Base-by-base conservation (phyloP, 2,329 filamentous ascomycete species). In the Exophiala oligosperma region DNA sequence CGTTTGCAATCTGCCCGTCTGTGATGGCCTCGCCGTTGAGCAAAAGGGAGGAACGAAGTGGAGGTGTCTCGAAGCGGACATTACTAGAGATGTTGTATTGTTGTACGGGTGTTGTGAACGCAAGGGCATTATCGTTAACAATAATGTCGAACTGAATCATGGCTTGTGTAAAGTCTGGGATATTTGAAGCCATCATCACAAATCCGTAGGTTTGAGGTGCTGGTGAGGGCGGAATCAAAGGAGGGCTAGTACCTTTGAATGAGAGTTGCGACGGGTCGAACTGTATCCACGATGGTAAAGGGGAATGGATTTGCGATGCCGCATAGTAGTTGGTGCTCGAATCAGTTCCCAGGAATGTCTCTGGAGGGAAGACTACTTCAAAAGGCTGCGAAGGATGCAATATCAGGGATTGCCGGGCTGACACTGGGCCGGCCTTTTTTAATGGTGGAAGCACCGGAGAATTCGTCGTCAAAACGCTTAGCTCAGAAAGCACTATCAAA, bases 201-300 rank as follows among this genome's bases (percentile, higher is more conserved):
- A 96, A 81, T 21, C 81, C 81, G 67, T 92, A 94, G 0, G 77
- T 81, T 68, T 95, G 88, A 2, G 91, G 87, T 6, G 85, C 85
- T 32, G 87, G 82, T 37, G 85, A 74, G 8, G 88, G 77, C 28
- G 84, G 84, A 57, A 83, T 81, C 48, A 85, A 78, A 0, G 85
- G 76, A 1, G 91, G 91, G 1, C 88, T 88, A 35, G 75, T 83
- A 24, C 92, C 92, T 1, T 82, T 83, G 66, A 96, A 95, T 0
- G 79, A 80, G 40, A 96, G 75, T 0, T 73, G 78, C 1, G 70
- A 70, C 1, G 81, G 70, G 65, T 94, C 83, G 68, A 96, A 96
- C n/a, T 76, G 76, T 46, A 96, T 77, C 92, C 92, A 96, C 0
- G 91, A 87, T 21, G 92, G 92, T 37, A 96, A 76, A 37, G 92